Evolutionary conservation across 148 eudicot genomes (phyloP).

Genomic region (Pharnaceum exiguum): DNA sequence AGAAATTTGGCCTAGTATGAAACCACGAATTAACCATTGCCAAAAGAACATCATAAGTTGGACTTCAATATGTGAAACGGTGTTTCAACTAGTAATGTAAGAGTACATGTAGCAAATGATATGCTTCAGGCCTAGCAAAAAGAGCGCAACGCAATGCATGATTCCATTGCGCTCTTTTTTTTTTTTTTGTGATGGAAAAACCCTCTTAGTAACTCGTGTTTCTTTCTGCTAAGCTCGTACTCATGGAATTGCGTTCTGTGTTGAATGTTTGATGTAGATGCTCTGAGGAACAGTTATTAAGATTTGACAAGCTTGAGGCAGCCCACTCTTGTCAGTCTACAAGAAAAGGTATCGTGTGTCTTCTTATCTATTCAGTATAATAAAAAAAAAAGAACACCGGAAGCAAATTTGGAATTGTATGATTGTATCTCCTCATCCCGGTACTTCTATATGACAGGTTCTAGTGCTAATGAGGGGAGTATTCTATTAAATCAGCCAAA

Average conservation of each 20-base stretch:
- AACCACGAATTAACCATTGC: no score
- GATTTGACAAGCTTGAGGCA: constrained; percentile 31
- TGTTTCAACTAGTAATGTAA: no score
- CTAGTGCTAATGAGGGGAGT: constrained; percentile 29
- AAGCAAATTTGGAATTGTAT: background rate
- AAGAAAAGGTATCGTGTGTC: constrained; percentile 30
- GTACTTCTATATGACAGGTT: constrained; percentile 30
- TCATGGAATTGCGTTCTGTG: background rate
- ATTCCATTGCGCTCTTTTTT: no score
- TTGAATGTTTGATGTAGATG: constrained; percentile 18
- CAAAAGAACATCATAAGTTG: no score
- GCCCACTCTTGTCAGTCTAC: constrained; percentile 24
- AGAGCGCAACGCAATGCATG: no score
- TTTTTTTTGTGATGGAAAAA: background rate
- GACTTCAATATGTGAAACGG: no score
- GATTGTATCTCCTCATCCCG: background rate
- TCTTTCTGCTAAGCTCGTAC: background rate
- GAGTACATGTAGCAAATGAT: no score
- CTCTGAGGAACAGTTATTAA: constrained; percentile 18
- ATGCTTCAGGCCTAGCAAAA: no score
- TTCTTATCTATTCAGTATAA: background rate
- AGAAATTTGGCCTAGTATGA: no score
- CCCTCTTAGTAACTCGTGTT: constrained; percentile 1
- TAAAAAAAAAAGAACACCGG: no score
- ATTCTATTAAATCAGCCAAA: constrained; percentile 17